Conservation (phyloP, 108 stramenopile species). For the Nannochloropsis salina region DNA sequence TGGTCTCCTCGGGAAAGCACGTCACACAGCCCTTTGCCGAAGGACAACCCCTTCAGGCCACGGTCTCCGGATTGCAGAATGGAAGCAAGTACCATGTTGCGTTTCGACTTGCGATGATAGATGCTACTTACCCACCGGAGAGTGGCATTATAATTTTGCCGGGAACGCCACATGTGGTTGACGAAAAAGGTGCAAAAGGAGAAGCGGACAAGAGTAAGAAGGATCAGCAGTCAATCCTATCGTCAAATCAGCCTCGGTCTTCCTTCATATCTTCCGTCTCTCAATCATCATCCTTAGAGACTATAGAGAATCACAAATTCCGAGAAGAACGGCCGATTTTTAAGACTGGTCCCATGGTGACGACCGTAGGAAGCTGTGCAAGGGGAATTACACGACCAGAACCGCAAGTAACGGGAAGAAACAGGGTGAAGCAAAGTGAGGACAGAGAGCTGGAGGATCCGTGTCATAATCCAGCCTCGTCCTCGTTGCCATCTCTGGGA, state of each 20-base stretch:
- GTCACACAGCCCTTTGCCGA: background rate
- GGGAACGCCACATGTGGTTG: background rate
- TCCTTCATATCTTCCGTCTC: background rate
- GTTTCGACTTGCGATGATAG: background rate
- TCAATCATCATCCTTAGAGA: background rate
- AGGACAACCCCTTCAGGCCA: background rate
- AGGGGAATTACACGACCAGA: too few species aligned
- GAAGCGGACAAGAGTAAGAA: background rate
- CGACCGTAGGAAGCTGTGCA: too few species aligned
- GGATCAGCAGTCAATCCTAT: too few species aligned
- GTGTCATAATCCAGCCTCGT: too few species aligned
- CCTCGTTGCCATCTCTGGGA: too few species aligned
- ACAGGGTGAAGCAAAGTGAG: too few species aligned
- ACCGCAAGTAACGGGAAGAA: too few species aligned
- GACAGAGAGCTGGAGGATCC: too few species aligned
- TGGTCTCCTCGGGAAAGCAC: background rate
- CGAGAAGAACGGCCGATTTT: slow-evolving; percentile 2
- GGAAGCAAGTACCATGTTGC: slow-evolving; percentile 2
- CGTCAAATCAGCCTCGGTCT: background rate
- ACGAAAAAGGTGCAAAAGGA: background rate
- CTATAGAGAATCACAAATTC: background rate
- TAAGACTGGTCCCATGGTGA: background rate
- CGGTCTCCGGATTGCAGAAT: background rate
- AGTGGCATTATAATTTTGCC: slow-evolving; percentile 16
- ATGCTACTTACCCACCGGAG: background rate